These are phyloP conservation scores for Ceratocystis cubensis DNA, from an alignment of 2,329 filamentous ascomycete genomes.

Conservation along the genomic window DNA sequence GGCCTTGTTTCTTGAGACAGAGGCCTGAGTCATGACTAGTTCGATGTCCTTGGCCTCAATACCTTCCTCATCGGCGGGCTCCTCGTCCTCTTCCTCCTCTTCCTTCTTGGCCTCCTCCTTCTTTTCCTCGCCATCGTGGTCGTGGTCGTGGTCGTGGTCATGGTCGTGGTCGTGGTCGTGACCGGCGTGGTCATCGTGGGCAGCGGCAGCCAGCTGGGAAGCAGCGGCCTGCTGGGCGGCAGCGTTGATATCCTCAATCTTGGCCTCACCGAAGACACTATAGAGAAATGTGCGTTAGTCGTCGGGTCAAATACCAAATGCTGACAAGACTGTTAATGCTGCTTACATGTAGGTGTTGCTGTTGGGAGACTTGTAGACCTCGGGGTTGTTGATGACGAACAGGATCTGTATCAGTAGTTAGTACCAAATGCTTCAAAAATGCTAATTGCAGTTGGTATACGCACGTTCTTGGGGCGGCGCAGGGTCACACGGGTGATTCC, in stretches of 20 bases:
- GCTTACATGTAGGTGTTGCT: slow-evolving; percentile 99
- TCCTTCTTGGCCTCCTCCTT: slow-evolving; percentile 85
- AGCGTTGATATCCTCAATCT: slow-evolving; percentile 99
- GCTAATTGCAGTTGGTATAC: slow-evolving; percentile 31
- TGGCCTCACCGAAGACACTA: slow-evolving; percentile 98
- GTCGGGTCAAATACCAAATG: no score
- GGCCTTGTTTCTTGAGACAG: slow-evolving; percentile 93
- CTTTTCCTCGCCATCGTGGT: slow-evolving; percentile 61
- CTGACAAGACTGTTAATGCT: no score
- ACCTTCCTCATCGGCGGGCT: slow-evolving; percentile 88
- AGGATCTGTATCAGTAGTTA: slow-evolving; percentile 59
- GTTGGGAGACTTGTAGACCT: slow-evolving; percentile 98
- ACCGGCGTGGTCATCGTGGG: slow-evolving; percentile 43
- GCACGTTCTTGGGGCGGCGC: slow-evolving; percentile 96
- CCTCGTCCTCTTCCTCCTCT: slow-evolving; percentile 79
- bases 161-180: slow-evolving; percentile 60
- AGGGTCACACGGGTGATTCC: slow-evolving; percentile 98
- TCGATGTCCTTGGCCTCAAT: slow-evolving; percentile 99
- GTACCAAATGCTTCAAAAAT: background rate
- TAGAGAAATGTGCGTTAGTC: background rate
- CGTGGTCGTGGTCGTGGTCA: slow-evolving; percentile 48
- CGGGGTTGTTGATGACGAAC: slow-evolving; percentile 98
- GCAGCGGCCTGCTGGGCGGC: slow-evolving; percentile 92
- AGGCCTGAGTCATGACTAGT: slow-evolving; percentile 96
- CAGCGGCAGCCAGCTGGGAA: slow-evolving; percentile 78